phyloP scores from a whole-genome alignment of 352 stramenopile genomes.

The Phytophthora cajani region DNA sequence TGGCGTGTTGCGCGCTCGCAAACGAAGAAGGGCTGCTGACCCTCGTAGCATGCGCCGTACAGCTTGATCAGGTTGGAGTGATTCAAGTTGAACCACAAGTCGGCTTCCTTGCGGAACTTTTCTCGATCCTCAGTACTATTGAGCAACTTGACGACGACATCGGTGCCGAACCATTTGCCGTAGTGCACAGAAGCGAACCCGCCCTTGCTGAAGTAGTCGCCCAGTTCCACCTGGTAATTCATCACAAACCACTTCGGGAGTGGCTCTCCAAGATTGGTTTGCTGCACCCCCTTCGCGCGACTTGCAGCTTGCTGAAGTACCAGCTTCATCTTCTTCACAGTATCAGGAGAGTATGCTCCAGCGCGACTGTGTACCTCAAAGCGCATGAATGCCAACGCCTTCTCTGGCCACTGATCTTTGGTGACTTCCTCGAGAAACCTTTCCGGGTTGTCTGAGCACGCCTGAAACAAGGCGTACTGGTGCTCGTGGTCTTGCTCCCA shows the following conservation, averaged over 20 bases:
- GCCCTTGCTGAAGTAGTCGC: background rate
- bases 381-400: background rate
- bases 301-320: background rate
- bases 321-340: background rate
- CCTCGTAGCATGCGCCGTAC: slow-evolving; percentile 1
- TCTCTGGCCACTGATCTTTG: background rate
- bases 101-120: background rate
- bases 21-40: slow-evolving; percentile 1
- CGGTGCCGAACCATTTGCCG: background rate
- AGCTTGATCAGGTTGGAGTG: slow-evolving; percentile 4
- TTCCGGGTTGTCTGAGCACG: background rate
- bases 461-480: background rate
- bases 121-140: background rate
- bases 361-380: background rate
- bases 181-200: background rate
- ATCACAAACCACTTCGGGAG: background rate
- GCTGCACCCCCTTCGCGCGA: background rate
- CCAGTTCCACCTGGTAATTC: slow-evolving; percentile 5
- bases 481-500: background rate
- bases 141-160: background rate
- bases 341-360: background rate
- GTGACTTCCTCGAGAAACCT: background rate
- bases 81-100: slow-evolving; percentile 5
- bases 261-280: background rate
- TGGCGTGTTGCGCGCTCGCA: slow-evolving; percentile 1